These are phyloP conservation scores for Alternaria gaisen DNA, from an alignment of 2,329 filamentous ascomycete species.

Conservation along the genomic window DNA sequence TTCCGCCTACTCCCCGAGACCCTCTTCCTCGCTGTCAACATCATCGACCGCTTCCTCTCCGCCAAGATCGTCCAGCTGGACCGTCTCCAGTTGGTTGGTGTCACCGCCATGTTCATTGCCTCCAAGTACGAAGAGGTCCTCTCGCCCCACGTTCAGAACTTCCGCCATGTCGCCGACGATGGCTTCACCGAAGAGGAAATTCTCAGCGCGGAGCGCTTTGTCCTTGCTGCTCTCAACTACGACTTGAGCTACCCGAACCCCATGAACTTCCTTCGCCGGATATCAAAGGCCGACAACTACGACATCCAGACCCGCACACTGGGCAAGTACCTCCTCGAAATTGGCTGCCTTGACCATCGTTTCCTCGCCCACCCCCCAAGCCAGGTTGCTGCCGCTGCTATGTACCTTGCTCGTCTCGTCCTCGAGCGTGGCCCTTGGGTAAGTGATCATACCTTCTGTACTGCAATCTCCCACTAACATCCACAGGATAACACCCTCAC, in stretches of 20 bases:
- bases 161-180: conserved; percentile 95
- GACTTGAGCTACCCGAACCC: conserved; percentile 98
- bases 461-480: conserved; percentile 16
- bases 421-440: conserved; percentile 92
- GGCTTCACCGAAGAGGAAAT: conserved; percentile 96
- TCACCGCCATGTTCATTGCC: conserved; percentile 99
- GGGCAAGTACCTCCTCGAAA: conserved; percentile 97
- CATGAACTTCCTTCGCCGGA: conserved; percentile 99
- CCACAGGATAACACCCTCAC: conserved; percentile 79
- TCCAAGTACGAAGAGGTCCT: conserved; percentile 99
- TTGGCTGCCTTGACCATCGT: conserved; percentile 91
- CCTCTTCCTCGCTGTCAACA: conserved; percentile 95
- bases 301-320: conserved; percentile 97
- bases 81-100: conserved; percentile 93
- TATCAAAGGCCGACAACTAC: conserved; percentile 99
- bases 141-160: conserved; percentile 95
- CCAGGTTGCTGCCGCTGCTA: conserved; percentile 88
- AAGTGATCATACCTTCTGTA: conserved; percentile 51
- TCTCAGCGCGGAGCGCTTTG: conserved; percentile 93
- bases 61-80: conserved; percentile 95
- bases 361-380: conserved; percentile 92
- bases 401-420: conserved; percentile 93
- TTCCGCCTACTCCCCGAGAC: conserved; percentile 97
- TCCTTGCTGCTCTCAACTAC: conserved; percentile 90
- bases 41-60: conserved; percentile 97